Conservation (phyloP, 768 basidiomycete species). For the Tylopilus plumbeoviolaceoides region DNA sequence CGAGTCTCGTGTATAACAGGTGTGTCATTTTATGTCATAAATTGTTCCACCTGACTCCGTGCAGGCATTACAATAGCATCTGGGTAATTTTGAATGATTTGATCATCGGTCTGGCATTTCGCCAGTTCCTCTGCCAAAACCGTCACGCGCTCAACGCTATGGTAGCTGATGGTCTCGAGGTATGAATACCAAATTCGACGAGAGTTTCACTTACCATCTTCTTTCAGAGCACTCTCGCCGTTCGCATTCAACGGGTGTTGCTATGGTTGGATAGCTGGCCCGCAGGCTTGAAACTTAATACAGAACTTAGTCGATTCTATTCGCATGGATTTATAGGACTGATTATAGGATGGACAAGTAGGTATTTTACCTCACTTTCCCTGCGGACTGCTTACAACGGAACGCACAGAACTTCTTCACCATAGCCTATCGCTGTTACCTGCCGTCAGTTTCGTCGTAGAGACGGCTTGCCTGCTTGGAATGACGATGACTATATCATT, state of each 20-base stretch:
- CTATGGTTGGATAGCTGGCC: conserved; percentile 95
- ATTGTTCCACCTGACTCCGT: neutral
- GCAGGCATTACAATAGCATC: conserved; percentile 84
- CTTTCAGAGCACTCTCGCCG: conserved; percentile 22
- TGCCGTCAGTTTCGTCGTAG: conserved; percentile 30
- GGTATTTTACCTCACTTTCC: conserved; percentile 24
- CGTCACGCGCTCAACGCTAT: conserved; percentile 40
- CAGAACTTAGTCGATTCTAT: conserved; percentile 85
- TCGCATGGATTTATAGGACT: conserved; percentile 65
- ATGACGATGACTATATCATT: conserved; percentile 67
- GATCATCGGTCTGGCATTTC: conserved; percentile 74
- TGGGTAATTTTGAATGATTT: conserved; percentile 92
- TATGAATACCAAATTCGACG: conserved; percentile 17
- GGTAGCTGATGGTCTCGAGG: conserved; percentile 39
- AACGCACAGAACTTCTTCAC: conserved; percentile 18
- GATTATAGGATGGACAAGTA: conserved; percentile 70
- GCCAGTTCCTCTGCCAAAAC: conserved; percentile 69
- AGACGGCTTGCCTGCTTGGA: conserved; percentile 39
- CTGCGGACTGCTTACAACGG: conserved; percentile 7
- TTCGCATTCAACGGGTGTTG: conserved; percentile 48
- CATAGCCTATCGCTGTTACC: conserved; percentile 19
- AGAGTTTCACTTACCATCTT: neutral
- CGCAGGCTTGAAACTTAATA: conserved; percentile 92
- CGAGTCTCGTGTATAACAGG: conserved; percentile 67
- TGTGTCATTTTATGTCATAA: conserved; percentile 27